Evolutionary conservation across 176 grass and related monocot species (phyloP).

Genomic region (Aechmea fasciata): DNA sequence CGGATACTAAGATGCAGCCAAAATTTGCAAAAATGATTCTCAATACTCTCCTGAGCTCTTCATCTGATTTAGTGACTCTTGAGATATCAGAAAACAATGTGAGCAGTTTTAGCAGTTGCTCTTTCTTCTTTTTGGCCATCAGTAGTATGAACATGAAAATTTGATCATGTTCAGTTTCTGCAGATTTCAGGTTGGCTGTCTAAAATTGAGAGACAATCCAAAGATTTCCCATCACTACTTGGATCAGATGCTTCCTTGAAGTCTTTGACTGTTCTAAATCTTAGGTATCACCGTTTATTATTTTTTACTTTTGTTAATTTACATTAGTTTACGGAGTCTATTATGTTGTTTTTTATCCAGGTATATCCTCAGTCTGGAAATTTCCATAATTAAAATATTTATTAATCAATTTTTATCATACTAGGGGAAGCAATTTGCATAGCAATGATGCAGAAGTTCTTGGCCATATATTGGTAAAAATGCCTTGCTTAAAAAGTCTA

Average conservation of each 20-base stretch:
- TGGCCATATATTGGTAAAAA: constrained; percentile 51
- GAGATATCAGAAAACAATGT: constrained; percentile 54
- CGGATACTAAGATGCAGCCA: constrained; percentile 38
- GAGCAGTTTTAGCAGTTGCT: constrained; percentile 16
- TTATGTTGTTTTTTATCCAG: background rate
- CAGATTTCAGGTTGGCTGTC: constrained; percentile 39
- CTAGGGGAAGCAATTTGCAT: constrained; percentile 69
- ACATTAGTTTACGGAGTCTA: background rate
- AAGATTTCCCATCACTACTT: constrained; percentile 14
- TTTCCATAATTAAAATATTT: constrained; percentile 3
- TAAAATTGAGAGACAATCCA: constrained; percentile 10
- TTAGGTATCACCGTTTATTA: constrained; percentile 31
- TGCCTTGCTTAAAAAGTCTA: constrained; percentile 59
- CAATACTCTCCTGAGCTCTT: constrained; percentile 29
- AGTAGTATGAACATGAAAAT: background rate
- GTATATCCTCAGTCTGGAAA: background rate
- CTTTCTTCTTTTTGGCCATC: constrained; percentile 7
- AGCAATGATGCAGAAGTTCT: constrained; percentile 59
- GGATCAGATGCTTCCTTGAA: constrained; percentile 27
- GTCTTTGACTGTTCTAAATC: constrained; percentile 37
- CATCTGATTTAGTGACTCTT: constrained; percentile 34
- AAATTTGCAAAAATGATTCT: constrained; percentile 41
- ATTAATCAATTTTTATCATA: constrained; percentile 20
- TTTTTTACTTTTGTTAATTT: background rate
- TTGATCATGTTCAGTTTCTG: constrained; percentile 8